These are phyloP conservation scores for Phytophthora podocarpi DNA, from an alignment of 352 stramenopile genomes.

Conservation along the genomic window DNA sequence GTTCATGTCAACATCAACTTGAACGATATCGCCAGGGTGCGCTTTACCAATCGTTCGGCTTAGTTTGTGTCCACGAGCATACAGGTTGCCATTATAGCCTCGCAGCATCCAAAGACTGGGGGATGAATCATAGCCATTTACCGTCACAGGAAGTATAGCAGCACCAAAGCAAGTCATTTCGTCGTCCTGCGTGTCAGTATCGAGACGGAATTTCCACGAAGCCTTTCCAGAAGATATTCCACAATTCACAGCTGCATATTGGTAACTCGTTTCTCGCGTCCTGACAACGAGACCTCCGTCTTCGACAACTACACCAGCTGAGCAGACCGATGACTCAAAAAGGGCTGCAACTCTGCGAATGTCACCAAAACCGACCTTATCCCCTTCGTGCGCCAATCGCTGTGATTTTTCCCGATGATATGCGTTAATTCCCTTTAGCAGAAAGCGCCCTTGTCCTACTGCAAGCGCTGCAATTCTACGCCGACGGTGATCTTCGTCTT, in stretches of 20 bases:
- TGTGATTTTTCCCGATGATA: constrained; percentile 55
- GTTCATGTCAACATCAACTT: constrained; percentile 90
- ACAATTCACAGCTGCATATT: constrained; percentile 86
- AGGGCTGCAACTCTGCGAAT: constrained; percentile 70
- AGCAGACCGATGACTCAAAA: constrained; percentile 85
- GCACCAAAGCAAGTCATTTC: constrained; percentile 94
- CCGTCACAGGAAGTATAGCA: constrained; percentile 85
- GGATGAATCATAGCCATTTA: constrained; percentile 91
- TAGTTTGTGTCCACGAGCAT: constrained; percentile 89
- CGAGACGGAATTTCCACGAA: constrained; percentile 89
- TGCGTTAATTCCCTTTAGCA: constrained; percentile 51
- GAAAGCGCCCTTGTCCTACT: constrained; percentile 48
- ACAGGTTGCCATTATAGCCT: constrained; percentile 92
- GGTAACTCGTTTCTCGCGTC: constrained; percentile 87
- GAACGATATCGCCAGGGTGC: constrained; percentile 86
- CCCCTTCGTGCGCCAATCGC: constrained; percentile 34
- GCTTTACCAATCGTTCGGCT: constrained; percentile 87
- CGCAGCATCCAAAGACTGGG: constrained; percentile 92
- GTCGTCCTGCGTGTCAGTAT: constrained; percentile 90
- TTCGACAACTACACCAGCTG: constrained; percentile 77
- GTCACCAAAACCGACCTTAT: constrained; percentile 57
- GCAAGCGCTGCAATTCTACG: constrained; percentile 39
- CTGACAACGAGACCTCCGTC: constrained; percentile 75
- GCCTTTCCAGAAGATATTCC: constrained; percentile 77
- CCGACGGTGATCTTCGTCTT: constrained; percentile 1